phyloP scores from a whole-genome alignment of 2,329 filamentous ascomycete species.

The Beauveria varroae region DNA sequence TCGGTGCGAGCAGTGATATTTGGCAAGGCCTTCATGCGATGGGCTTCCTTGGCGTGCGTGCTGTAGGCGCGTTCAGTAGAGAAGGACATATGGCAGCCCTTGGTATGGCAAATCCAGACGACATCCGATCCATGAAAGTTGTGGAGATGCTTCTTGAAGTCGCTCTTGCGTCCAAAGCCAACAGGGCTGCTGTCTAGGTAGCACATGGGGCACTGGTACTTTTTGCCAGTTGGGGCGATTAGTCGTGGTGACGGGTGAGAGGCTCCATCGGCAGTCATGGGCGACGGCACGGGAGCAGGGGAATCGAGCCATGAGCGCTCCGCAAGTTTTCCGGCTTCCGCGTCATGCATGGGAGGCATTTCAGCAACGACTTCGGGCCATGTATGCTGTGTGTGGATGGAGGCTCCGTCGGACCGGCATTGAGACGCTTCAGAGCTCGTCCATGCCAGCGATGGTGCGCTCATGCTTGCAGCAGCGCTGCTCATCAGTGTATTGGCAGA shows the following conservation, averaged over 20 bases:
- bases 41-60: constrained; percentile 35
- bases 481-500: constrained; percentile 34
- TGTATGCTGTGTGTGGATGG: constrained; percentile 31
- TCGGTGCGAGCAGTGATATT: constrained; percentile 34
- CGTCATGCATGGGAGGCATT: constrained; percentile 26
- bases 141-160: constrained; percentile 42
- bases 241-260: constrained; percentile 30
- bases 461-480: constrained; percentile 21
- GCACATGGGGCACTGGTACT: constrained; percentile 39
- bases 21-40: constrained; percentile 33
- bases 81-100: constrained; percentile 34
- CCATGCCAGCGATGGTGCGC: constrained; percentile 34
- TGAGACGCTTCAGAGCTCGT: constrained; percentile 34
- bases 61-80: constrained; percentile 38
- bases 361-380: constrained; percentile 29
- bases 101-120: constrained; percentile 35
- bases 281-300: constrained; percentile 29
- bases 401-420: constrained; percentile 31
- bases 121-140: constrained; percentile 38
- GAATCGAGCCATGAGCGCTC: constrained; percentile 35
- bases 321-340: constrained; percentile 25
- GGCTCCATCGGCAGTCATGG: constrained; percentile 22
- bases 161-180: constrained; percentile 38
- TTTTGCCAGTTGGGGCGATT: constrained; percentile 31
- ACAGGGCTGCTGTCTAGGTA: constrained; percentile 37